Percentiles rank a stretch among this genome's conserved stretches.
Evolutionary conservation across 768 basidiomycete genomes (phyloP).

Genomic region (Paxillus involutus): DNA sequence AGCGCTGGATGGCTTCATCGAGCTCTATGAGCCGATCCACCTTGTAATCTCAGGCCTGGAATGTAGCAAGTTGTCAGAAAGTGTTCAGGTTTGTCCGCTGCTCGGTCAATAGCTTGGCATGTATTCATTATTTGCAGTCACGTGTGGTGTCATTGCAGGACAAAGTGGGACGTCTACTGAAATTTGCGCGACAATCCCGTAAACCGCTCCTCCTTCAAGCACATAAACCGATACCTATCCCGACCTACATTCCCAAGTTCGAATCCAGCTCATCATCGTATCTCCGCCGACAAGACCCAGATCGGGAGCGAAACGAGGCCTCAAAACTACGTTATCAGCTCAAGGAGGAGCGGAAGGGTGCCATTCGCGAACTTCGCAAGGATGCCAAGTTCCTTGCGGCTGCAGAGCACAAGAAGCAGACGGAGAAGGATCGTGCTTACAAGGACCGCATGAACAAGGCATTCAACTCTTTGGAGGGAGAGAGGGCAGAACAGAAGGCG

Average conservation of each 20-base stretch:
- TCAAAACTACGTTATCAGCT: conserved; percentile 84
- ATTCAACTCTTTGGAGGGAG: conserved; percentile 73
- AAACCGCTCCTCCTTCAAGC: conserved; percentile 82
- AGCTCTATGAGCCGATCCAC: conserved; percentile 72
- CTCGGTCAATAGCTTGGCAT: conserved; percentile 4
- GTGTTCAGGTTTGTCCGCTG: conserved; percentile 49
- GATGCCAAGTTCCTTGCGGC: conserved; percentile 91
- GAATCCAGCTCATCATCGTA: conserved; percentile 74
- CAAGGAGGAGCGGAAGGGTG: conserved; percentile 96
- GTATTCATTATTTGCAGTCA: conserved; percentile 38
- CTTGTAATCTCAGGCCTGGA: conserved; percentile 58
- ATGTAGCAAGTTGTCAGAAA: conserved; percentile 42
- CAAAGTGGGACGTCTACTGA: conserved; percentile 60
- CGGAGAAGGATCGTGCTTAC: conserved; percentile 82
- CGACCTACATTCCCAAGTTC: conserved; percentile 93
- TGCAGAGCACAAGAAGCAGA: conserved; percentile 81
- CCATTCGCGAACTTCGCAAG: conserved; percentile 93
- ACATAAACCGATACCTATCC: conserved; percentile 95
- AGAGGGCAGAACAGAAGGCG: conserved; percentile 93
- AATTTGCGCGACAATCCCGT: conserved; percentile 71
- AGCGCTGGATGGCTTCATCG: conserved; percentile 77
- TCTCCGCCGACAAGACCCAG: conserved; percentile 82
- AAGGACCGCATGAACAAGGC: conserved; percentile 82
- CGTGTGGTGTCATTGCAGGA: conserved; percentile 46
- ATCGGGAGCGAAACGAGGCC: conserved; percentile 85